Base-by-base conservation (phyloP, 2,329 filamentous ascomycete genomes). In the Sphaerulina musiva region DNA sequence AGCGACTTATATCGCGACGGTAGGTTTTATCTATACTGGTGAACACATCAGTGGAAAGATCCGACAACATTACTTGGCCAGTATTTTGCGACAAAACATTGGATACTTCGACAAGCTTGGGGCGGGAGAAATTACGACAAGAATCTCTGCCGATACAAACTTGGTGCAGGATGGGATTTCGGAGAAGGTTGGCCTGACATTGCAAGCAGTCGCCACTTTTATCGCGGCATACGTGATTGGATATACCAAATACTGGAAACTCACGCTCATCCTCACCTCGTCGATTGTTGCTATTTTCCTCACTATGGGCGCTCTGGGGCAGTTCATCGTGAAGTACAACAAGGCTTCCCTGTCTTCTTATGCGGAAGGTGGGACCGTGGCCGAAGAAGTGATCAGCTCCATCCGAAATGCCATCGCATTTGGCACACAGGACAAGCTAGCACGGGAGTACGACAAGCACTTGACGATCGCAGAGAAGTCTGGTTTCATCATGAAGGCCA, bases 141-240 rank as follows among this genome's bases (percentile, higher is more conserved):
- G 91, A 59, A 95, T 96, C 63, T 97, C 92, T 0, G 86, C 91
- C 9, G 92, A 97, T 69, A 95, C 89, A 43, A 96, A 95, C 66
- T 76, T 95, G 50, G 85, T 97, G 52, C 92, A 96, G 70, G 91
- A 95, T 62, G 92, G 90, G 53, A 89, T 98, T 44, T 95, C 89
- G 0, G 89, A 95, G 70, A 95, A 95, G 74, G 80, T 95, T 43
- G 84, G 83, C 11, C 74, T 95, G 59, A 90, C 88, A 0, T 69
- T 95, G 53, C 82, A 84, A 11, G 87, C 88, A 10, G 47, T 90
- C 3, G 83, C 90, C 1, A 91, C 89, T 7, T 97, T 97, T 66
- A 74, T 95, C 52, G 84, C 91, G 0, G 89, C 90, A 12, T 95
- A 95, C 61, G 76, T 96, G 53, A 92, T 98, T 60, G 89, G 87